Conservation (phyloP, 1,139 yeast genomes). For the Blastobotrys persicus region DNA sequence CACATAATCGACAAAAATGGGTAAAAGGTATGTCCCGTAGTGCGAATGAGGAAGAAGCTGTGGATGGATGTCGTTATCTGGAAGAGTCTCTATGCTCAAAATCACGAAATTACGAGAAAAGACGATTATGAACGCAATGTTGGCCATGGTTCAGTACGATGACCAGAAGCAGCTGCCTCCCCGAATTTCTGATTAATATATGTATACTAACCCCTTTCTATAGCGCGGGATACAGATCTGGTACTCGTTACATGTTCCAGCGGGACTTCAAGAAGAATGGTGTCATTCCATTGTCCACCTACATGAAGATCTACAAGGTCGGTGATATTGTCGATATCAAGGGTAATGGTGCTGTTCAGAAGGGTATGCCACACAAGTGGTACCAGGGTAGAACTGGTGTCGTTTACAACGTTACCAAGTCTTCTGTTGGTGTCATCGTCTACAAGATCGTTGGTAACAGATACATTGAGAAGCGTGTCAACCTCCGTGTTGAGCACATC, state of each 20-base stretch:
- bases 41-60: neutral
- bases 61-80: too few species aligned
- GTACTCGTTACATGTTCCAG: constrained; percentile 99
- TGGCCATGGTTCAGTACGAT: too few species aligned
- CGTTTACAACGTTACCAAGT: constrained; percentile 96
- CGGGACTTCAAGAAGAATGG: constrained; percentile 99
- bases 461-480: constrained; percentile 97
- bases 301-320: constrained; percentile 96
- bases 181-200: neutral
- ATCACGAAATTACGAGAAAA: too few species aligned
- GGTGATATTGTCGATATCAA: constrained; percentile 99
- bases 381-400: constrained; percentile 99
- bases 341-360: constrained; percentile 98
- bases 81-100: too few species aligned
- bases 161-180: too few species aligned
- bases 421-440: constrained; percentile 96
- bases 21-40: constrained; percentile 9
- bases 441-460: constrained; percentile 99
- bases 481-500: constrained; percentile 97
- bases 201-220: neutral
- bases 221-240: constrained; percentile 59
- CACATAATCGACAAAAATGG: constrained; percentile 8
- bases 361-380: constrained; percentile 99
- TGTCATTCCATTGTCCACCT: constrained; percentile 88
- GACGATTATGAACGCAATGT: too few species aligned